Percentiles rank a stretch among this genome's conserved stretches.
Evolutionary conservation across 495 filamentous ascomycete genomes (phyloP).

Genomic region (Trichocladium uniseriatum): DNA sequence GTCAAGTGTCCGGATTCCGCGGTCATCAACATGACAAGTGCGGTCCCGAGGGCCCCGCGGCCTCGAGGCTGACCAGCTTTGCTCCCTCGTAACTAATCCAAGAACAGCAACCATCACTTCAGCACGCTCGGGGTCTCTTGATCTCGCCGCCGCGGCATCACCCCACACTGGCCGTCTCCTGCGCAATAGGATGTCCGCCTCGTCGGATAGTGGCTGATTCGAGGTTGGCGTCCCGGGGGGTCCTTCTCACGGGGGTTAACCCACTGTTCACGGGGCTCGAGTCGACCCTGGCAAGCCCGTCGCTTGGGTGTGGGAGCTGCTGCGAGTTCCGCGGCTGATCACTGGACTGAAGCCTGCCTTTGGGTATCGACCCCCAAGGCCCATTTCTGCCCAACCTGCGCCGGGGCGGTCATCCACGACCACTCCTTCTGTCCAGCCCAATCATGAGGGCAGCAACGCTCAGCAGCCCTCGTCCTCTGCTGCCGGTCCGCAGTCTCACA

Average conservation of each 20-base stretch:
- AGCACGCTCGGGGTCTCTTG: background rate
- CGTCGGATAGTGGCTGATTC: slow-evolving; percentile 11
- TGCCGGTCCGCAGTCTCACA: background rate
- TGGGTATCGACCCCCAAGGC: slow-evolving; percentile 28
- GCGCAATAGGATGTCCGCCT: slow-evolving; percentile 14
- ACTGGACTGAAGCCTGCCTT: slow-evolving; percentile 23
- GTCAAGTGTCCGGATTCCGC: too few species aligned
- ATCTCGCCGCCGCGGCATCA: slow-evolving; percentile 5
- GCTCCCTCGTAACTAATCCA: too few species aligned
- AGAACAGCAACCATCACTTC: background rate
- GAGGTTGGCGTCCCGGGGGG: slow-evolving; percentile 2
- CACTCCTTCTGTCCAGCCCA: slow-evolving; percentile 24
- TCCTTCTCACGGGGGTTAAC: slow-evolving; percentile 11
- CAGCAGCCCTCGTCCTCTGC: slow-evolving; percentile 4
- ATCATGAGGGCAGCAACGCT: slow-evolving; percentile 16
- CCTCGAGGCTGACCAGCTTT: too few species aligned
- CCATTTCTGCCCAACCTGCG: slow-evolving; percentile 33
- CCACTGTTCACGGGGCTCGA: slow-evolving; percentile 20
- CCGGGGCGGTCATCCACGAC: slow-evolving; percentile 23
- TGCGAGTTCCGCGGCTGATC: slow-evolving; percentile 18
- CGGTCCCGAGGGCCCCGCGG: too few species aligned
- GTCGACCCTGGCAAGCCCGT: slow-evolving; percentile 16
- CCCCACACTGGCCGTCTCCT: slow-evolving; percentile 8
- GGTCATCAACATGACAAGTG: too few species aligned
- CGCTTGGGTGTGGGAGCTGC: slow-evolving; percentile 23